These are phyloP conservation scores for Pisolithus thermaeus DNA, from an alignment of 1,284 basidiomycete species.

Conservation along the genomic window DNA sequence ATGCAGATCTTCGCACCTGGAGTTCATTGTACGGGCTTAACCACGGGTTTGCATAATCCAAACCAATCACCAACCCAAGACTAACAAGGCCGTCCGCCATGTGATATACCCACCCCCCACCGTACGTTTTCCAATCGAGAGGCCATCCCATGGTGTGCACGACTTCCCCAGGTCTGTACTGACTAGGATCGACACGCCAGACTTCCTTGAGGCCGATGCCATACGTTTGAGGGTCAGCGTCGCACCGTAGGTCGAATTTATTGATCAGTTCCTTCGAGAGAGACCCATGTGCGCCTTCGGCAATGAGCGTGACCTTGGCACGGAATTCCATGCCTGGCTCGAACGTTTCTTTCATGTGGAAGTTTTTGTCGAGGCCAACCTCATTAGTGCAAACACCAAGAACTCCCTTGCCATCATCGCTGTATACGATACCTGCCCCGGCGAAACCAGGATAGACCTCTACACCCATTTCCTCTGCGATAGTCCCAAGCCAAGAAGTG, in stretches of 20 bases:
- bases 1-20: slow-evolving; percentile 51
- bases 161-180: slow-evolving; percentile 81
- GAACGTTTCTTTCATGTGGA: slow-evolving; percentile 81
- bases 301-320: slow-evolving; percentile 90
- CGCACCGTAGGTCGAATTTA: slow-evolving; percentile 72
- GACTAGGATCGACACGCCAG: slow-evolving; percentile 81
- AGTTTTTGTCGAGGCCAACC: slow-evolving; percentile 82
- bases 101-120: slow-evolving; percentile 94
- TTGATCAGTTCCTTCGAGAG: slow-evolving; percentile 80
- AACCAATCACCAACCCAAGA: slow-evolving; percentile 87
- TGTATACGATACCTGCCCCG: slow-evolving; percentile 77
- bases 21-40: slow-evolving; percentile 91
- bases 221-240: slow-evolving; percentile 92
- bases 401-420: slow-evolving; percentile 62
- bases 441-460: slow-evolving; percentile 98
- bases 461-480: slow-evolving; percentile 90
- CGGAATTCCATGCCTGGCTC: slow-evolving; percentile 98
- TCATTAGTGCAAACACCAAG: slow-evolving; percentile 92
- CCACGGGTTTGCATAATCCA: slow-evolving; percentile 96
- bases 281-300: slow-evolving; percentile 94
- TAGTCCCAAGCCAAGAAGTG: slow-evolving; percentile 83
- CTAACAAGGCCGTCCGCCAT: slow-evolving; percentile 92
- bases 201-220: slow-evolving; percentile 97
- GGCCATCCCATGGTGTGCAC: slow-evolving; percentile 97
- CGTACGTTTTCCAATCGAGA: slow-evolving; percentile 81